These are phyloP conservation scores for Thermomucor indicae-seudaticae DNA, from an alignment of 371 early-diverging fungal genomes.

Conservation along the genomic window DNA sequence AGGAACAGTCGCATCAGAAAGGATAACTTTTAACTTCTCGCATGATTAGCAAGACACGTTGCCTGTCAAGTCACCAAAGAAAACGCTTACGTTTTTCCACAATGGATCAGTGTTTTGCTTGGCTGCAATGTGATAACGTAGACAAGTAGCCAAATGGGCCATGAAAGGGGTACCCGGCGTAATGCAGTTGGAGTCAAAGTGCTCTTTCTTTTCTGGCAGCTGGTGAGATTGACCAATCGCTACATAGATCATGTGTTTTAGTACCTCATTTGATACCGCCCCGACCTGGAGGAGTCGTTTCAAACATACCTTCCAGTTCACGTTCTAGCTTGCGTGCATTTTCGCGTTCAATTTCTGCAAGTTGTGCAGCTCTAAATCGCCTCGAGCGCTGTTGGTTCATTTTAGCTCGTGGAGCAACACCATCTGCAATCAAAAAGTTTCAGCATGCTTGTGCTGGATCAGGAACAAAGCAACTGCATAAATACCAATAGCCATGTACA, in stretches of 20 bases:
- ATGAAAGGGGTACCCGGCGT: slow-evolving; percentile 99
- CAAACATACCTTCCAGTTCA: slow-evolving; percentile 40
- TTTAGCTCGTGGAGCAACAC: slow-evolving; percentile 99
- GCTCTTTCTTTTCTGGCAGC: slow-evolving; percentile 55
- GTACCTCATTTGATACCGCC: neutral
- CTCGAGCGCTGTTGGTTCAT: slow-evolving; percentile 99
- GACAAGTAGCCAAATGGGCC: slow-evolving; percentile 81
- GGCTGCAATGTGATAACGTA: slow-evolving; percentile 89
- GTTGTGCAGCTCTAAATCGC: slow-evolving; percentile 94
- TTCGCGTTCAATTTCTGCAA: slow-evolving; percentile 72
- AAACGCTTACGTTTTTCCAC: slow-evolving; percentile 79
- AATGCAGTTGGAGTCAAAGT: slow-evolving; percentile 98
- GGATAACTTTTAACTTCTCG: slow-evolving; percentile 81
- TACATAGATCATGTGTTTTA: slow-evolving; percentile 16
- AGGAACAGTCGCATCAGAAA: slow-evolving; percentile 95
- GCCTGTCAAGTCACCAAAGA: no score
- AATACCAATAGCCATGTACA: slow-evolving; percentile 95
- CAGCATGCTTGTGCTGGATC: neutral
- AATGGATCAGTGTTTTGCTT: slow-evolving; percentile 84
- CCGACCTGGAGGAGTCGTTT: neutral
- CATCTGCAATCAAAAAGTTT: slow-evolving; percentile 60
- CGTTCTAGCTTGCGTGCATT: slow-evolving; percentile 64
- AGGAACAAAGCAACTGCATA: neutral
- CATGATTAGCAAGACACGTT: no score
- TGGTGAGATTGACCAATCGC: slow-evolving; percentile 47